Evolutionary conservation across 257 asterid genomes (phyloP), one percentile per base, ranked within the genome.

Genomic region (Ajuga chamaepitys): DNA sequence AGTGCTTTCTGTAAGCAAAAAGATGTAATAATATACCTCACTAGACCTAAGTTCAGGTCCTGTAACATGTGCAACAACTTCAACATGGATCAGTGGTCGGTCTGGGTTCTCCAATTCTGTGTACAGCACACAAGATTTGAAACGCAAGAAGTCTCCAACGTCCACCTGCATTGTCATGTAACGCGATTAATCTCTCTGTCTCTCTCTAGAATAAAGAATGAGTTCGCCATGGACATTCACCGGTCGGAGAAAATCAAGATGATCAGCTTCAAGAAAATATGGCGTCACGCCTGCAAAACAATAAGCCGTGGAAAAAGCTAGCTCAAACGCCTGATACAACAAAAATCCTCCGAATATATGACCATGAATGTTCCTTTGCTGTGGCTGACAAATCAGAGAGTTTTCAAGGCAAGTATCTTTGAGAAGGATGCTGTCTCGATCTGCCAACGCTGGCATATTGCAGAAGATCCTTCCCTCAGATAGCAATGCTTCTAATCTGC

Each of bases 201-300:
- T n/a, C n/a, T n/a, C n/a, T n/a, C n/a, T n/a, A n/a, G n/a, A n/a
- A n/a, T n/a, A n/a, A n/a, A n/a, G n/a, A n/a, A n/a, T n/a, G 52
- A 62, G 9, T 48, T 64, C 24, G 34, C 9, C 8, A 59, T 46
- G 58, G 59, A 72, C 47, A 75, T 90, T 78, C 66, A 92, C 99
- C 11, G 97, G 97, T 76, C 85, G 79, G 26, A 93, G 89, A 75
- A 93, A 93, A 74, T 93, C 95, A 63, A 93, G 97, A 79, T 84
- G 92, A 78, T 89, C 99, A 60, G 84, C 95, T 80, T 93, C 99
- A 45, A 93, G 75, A 81, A 93, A 93, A 74, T 81, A 84, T 1
- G 96, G 99, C 97, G 86, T 89, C 92, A 88, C 68, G 41, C 99
- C 99, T 16, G 96, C 99, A 79, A 93, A 93, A 70, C 85, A 77